Conservation (phyloP, 2,329 filamentous ascomycete species). For the Penicillium sp. region DNA sequence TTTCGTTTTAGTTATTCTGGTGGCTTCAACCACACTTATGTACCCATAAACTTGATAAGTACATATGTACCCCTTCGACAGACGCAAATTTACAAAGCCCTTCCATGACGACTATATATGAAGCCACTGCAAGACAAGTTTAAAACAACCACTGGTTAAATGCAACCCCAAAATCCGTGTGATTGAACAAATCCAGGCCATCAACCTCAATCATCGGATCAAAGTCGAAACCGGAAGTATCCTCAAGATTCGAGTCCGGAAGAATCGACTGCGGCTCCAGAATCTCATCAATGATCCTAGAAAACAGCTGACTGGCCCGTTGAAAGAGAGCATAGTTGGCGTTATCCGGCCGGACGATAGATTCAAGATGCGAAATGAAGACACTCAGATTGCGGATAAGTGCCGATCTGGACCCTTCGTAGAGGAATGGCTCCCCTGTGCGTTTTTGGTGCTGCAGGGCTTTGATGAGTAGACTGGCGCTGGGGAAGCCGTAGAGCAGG, state of each 20-base stretch:
- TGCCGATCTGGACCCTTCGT: conserved; percentile 27
- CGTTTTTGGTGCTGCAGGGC: conserved; percentile 19
- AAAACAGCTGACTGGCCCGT: conserved; percentile 16
- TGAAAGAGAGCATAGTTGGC: conserved; percentile 21
- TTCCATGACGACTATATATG: background rate
- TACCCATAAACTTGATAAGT: background rate
- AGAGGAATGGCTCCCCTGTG: conserved; percentile 24
- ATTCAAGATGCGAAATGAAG: conserved; percentile 34
- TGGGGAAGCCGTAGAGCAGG: conserved; percentile 22
- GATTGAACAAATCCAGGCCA: conserved; percentile 18
- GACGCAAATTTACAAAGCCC: background rate
- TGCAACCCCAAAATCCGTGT: conserved; percentile 16
- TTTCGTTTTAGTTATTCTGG: background rate
- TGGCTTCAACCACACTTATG: no score
- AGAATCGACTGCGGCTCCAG: conserved; percentile 13
- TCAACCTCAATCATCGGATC: conserved; percentile 12
- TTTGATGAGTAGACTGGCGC: conserved; percentile 22
- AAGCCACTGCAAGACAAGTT: background rate
- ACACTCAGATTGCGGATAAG: conserved; percentile 36
- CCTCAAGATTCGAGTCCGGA: background rate
- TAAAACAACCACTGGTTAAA: conserved; percentile 20
- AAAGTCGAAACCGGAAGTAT: conserved; percentile 1
- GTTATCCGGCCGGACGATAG: conserved; percentile 27
- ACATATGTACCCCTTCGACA: no score
- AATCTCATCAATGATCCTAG: conserved; percentile 23